A percentile compares a stretch with the other conserved stretches of the same genome.
Evolutionary conservation across 257 asterid genomes (phyloP).

Genomic region (Anisodus acutangulus): DNA sequence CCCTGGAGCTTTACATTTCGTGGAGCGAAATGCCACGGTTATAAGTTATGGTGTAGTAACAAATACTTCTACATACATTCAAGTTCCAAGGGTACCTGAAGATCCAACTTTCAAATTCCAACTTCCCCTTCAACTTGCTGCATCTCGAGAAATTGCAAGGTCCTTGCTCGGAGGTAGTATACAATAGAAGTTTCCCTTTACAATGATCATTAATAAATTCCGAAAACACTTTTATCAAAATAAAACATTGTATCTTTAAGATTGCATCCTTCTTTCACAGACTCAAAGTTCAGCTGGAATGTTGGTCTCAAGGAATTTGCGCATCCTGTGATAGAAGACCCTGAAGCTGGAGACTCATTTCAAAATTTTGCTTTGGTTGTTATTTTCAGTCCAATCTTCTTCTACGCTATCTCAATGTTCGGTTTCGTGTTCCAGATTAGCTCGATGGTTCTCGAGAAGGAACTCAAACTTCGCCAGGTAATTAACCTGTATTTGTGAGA

Average conservation of each 20-base stretch:
- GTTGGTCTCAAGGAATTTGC: conserved; percentile 48
- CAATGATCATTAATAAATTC: neutral
- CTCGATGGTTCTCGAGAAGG: conserved; percentile 50
- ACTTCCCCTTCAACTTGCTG: conserved; percentile 52
- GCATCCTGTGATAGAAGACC: conserved; percentile 33
- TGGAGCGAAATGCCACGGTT: conserved; percentile 36
- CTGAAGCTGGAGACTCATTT: neutral
- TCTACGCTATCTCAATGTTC: conserved; percentile 45
- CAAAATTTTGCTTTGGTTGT: neutral
- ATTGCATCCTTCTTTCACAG: conserved; percentile 28
- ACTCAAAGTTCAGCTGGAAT: conserved; percentile 42
- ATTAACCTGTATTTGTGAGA: neutral
- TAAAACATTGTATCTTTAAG: neutral
- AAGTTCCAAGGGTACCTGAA: conserved; percentile 41
- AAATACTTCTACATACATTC: conserved; percentile 38
- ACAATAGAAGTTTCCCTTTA: neutral
- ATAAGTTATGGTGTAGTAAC: conserved; percentile 47
- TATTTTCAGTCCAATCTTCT: conserved; percentile 34
- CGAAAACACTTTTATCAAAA: neutral
- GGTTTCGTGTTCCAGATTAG: conserved; percentile 46
- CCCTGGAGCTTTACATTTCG: conserved; percentile 49
- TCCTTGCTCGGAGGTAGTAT: conserved; percentile 46
- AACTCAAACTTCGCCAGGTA: conserved; percentile 59
- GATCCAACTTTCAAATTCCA: conserved; percentile 50
- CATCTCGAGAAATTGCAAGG: conserved; percentile 48